Evolutionary conservation across 202 grass and related monocot genomes (phyloP), one percentile per base, ranked within the genome.

Genomic region (Eragrostis tef): DNA sequence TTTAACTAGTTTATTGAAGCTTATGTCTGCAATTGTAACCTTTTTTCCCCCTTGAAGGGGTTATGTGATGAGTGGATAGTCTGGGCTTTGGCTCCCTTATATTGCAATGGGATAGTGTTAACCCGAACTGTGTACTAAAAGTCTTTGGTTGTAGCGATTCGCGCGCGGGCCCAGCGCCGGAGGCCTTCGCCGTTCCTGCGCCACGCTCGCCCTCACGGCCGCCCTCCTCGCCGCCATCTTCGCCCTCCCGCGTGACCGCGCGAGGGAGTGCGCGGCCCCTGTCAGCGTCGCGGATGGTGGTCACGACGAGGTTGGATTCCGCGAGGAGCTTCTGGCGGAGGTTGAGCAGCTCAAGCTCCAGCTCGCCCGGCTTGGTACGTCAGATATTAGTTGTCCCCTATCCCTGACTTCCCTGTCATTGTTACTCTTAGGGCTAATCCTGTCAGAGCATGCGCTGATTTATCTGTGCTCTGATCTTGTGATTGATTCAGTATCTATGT

Each of bases 291-390:
- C 36, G 12, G 46, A 34, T 29, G 47, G 47, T 17, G 26, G 10
- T 1, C 61, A 60, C 6, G 77, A 46, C 7, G 36, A n/a, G 11
- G 71, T 45, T 13, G 52, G 52, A 1, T 52, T 70, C 44, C 78
- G 54, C 6, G 54, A 52, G 7, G 82, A 61, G 64, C n/a, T 81
- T 49, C 71, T 46, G 11, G 36, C 21, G 64, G 87, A 88, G 48
- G 74, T 88, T 15, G 71, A 88, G 25, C 81, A 88, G 64, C 64
- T 88, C 39, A 85, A 88, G 82, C 71, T 75, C 34, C 81, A 85
- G 56, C n/a, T 88, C 25, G 49, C 58, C 25, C 64, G 82, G 58
- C 78, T 88, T 12, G 87, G 87, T 88, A 85, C 12, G 86, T 74
- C 6, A 31, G 69, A 39, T 36, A 85, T 48, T 64, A 67, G 5